These are phyloP conservation scores for Carex arenaria DNA, from an alignment of 202 grass and related monocot genomes.

Conservation along the genomic window DNA sequence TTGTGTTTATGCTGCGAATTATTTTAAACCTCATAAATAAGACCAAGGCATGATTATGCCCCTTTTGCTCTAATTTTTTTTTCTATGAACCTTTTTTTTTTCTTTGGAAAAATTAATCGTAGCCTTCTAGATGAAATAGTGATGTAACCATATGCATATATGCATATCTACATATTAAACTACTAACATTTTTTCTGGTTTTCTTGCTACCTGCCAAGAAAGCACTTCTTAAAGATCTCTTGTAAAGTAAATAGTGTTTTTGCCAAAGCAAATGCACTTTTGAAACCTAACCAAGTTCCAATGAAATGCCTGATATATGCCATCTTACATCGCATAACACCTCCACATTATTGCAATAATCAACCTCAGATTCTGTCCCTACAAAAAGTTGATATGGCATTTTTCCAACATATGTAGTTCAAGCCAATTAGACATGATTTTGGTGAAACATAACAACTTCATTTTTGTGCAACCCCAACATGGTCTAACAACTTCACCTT, in stretches of 20 bases:
- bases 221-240: not conserved
- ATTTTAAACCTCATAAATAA: no score
- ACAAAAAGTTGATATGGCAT: not conserved
- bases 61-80: no score
- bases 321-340: not conserved
- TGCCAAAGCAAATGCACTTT: constrained; percentile 10
- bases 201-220: not conserved
- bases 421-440: constrained; percentile 22
- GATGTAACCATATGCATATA: not conserved
- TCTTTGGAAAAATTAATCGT: not conserved
- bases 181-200: not conserved
- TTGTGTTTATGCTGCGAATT: not conserved
- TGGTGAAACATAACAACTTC: constrained; percentile 24
- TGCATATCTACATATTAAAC: not conserved
- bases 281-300: constrained; percentile 7
- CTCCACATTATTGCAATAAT: not conserved
- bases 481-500: constrained; percentile 20
- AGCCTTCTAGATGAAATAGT: not conserved
- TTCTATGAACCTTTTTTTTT: not conserved
- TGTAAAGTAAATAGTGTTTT: not conserved
- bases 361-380: not conserved
- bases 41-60: no score
- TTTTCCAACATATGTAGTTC: not conserved
- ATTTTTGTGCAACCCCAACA: constrained; percentile 14
- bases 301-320: not conserved